Base-by-base conservation (phyloP, 192 early-diverging fungal species). In the Obelidium mucronatum region DNA sequence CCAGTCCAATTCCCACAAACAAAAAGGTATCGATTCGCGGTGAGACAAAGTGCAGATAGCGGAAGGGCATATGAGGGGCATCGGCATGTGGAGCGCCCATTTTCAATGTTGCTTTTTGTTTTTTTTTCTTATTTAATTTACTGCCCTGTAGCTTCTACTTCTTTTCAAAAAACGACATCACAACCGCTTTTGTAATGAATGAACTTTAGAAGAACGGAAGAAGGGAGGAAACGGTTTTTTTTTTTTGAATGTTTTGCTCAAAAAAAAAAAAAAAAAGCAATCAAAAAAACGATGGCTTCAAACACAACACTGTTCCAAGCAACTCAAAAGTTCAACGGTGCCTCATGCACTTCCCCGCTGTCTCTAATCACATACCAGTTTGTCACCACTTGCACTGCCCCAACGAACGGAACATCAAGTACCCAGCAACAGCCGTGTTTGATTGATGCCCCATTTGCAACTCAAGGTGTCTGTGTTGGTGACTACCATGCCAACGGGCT, bases 1-100 rank as follows among this genome's bases (percentile, higher is more conserved):
- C 81, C 6, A 67, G 31, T n/a, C 84, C 84, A 40, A 85, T 81
- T 1, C 60, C 76, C 24, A 79, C 34, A 53, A 79, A 85, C 19
- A 85, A 34, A 55, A 81, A 67, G 19, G 74, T 76, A 62, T 85
- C 84, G 22, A 83, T 44, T 24, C 54, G 48, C 22, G 81, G 79
- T 4, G 63, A 73, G 5, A 85, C 66, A 37, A 83, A 42, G 55
- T 72, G 71, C 15, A 75, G 75, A 68, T 81, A 82, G 33, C 79
- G 81, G 67, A 84, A 67, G 44, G 66, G 66, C 42, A 65, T 33
- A 39, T 1, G 48, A 13, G 48, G 48, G 8, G 48, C 48, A 22
- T 51, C 58, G 58, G n/a, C 30, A 51, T 51, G 11, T 51, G 11
- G 11, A 51, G 8, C 48, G 48, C 22, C 48, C 11, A 51, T 51